Evolutionary conservation across 306 rosid species (phyloP), one percentile per base, ranked within the genome.

Genomic region (Vigna radiata): DNA sequence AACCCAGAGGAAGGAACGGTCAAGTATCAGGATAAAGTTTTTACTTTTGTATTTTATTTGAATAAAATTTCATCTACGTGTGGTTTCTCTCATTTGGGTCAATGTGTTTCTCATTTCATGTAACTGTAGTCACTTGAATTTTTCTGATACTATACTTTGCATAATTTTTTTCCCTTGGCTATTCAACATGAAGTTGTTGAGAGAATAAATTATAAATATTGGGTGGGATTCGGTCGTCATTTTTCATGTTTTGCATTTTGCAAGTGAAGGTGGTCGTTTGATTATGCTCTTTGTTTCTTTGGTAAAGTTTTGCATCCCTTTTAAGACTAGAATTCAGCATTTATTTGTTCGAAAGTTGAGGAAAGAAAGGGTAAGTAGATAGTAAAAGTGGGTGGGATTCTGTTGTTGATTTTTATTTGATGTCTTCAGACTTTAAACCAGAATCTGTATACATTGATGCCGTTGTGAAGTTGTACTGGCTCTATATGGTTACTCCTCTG

Each of bases 321-420:
- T 49, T 4, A 2, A 25, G 27, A 52, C 16, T 53, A 27, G 1
- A 61, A 67, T 33, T 21, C 21, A 58, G 27, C 23, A 36, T 65
- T 65, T 55, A 54, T 6, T 55, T 71, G 56, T 49, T 58, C 41
- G 31, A 27, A 39, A 74, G 31, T 50, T 47, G 25, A 21, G 70
- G 66, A 29, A 18, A 39, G 8, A 25, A 1, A 19, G 15, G 77
- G 46, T 49, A 18, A 25, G 27, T 50, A 29, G 72, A 60, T 59
- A 10, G 19, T 59, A 39, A 37, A 48, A 72, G 12, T 64, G 43
- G 50, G 31, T 46, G 29, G 75, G 58, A 47, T 41, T 77, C 14
- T 77, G 53, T 29, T 67, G 44, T 61, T 67, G 21, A n/a, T 64
- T 54, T 72, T 59, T 47, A 17, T 66, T 56, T 55, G 52, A 75